Evolutionary conservation across 2,329 filamentous ascomycete species (phyloP), one percentile per base, ranked within the genome.

Genomic region (Tolypocladium ovalisporum): DNA sequence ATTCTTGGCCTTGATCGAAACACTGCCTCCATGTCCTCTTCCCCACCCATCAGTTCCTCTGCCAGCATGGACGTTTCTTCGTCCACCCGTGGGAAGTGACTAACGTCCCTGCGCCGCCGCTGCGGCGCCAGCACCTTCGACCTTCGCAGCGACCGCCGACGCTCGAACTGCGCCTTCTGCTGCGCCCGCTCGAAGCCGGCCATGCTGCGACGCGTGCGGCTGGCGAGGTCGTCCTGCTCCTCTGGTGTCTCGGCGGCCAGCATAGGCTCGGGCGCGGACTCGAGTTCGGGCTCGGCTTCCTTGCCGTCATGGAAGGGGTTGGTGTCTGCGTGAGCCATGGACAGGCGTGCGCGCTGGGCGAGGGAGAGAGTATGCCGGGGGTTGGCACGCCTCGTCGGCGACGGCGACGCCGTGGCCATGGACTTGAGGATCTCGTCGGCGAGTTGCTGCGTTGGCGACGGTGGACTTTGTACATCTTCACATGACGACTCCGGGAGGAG

Each of bases 1-100:
- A 97, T 84, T 70, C 85, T 88, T 0, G 92, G 92, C 62, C 92
- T 75, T 61, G 89, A 92, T 72, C 86, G 89, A 69, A 97, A 97
- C 1, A 96, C 86, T 32, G 86, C 87, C 59, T 88, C 87, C 70
- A 90, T 88, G 59, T 95, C 90, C 62, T 90, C 85, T 56, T 86
- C 80, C 10, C 27, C 27, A 19, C 59, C 79, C 57, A 96, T 85
- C 44, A 96, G 73, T 61, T 86, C 81, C 66, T 93, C 87, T 0
- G 81, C 78, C 10, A 88, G 78, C 1, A 84, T 78, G 71, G 22
- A 54, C 52, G 57, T 62, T 54, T 76, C 79, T 62, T 83, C 79
- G 6, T 77, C 75, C 6, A 81, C 69, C 32, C 69, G 74, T 0
- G 75, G 70, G 57, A 83, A 82, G 52, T 76, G 75, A 39, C 69